Evolutionary conservation across 257 asterid species (phyloP), one percentile per base, ranked within the genome.

Genomic region (Solanum appendiculatum): DNA sequence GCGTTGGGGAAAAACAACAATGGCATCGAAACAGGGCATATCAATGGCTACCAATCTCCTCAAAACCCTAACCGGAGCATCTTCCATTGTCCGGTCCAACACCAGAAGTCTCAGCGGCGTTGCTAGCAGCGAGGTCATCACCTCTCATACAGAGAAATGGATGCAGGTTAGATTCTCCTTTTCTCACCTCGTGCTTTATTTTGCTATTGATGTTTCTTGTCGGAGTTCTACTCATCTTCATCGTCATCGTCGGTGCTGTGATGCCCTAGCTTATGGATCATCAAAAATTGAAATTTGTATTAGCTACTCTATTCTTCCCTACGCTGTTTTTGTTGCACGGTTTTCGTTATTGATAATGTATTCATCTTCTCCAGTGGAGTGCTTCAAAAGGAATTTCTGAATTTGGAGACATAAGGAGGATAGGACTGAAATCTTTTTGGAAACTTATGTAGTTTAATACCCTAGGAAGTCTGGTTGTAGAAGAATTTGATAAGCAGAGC

Each of bases 121-220:
- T 25, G 84, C 7, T 77, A 77, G 84, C 63, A 78, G 25, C 91
- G 96, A 95, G 88, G 82, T 95, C 89, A 39, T 87, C 87, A 93
- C 90, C 88, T 92, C 98, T 60, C 98, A 95, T 75, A 95, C 98
- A 84, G 93, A 82, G n/a, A 95, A 95, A 83, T 94, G 98, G 98
- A 95, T 94, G 98, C 98, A 95, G 98, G 98, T 95, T 89, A 18
- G 27, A 7, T 4, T 7, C 37, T 77, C 37, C 37, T 25, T 14
- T 25, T 2, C 37, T 77, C n/a, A 73, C 48, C 44, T 73, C 42
- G 3, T 72, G 12, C 14, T 72, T 36, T 72, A 33, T 72, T 37
- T 21, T 36, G 0, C 42, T 70, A 0, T 70, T 70, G 42, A 31
- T 70, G 42, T 21, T 73, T 36, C 46, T 72, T 10, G 6, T 73